Percentiles rank a stretch among this genome's conserved stretches.
Evolutionary conservation across 805 yeast genomes (phyloP).

Genomic region (Brettanomyces nanus): DNA sequence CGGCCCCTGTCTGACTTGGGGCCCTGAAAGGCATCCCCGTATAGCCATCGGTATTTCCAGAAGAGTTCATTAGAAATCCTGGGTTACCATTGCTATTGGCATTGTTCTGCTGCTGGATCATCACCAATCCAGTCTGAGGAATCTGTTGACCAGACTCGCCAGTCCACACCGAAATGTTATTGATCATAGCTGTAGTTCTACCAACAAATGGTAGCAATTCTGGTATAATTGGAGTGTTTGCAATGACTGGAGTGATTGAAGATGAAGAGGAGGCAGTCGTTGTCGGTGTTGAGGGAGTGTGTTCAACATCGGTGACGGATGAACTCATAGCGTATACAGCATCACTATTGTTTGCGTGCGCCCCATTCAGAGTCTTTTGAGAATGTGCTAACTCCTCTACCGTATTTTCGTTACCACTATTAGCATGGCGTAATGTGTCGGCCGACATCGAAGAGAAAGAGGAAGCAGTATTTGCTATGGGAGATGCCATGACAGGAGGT

Average conservation of each 20-base stretch:
- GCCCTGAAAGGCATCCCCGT: not conserved
- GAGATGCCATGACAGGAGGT: not conserved
- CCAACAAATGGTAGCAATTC: slow-evolving; percentile 31
- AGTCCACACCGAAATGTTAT: slow-evolving; percentile 54
- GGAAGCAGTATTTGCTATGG: not conserved
- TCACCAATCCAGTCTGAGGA: slow-evolving; percentile 28
- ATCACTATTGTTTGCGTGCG: not conserved
- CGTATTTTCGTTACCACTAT: not conserved
- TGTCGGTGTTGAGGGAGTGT: slow-evolving; percentile 6
- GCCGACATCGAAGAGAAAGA: no score
- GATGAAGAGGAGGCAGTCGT: slow-evolving; percentile 9
- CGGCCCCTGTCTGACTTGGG: not conserved
- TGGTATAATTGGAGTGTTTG: slow-evolving; percentile 12
- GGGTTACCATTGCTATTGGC: not conserved
- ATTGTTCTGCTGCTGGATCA: slow-evolving; percentile 15
- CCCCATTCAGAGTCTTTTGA: not conserved
- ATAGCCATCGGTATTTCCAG: not conserved
- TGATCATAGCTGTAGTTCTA: slow-evolving; percentile 52
- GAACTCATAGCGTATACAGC: not conserved
- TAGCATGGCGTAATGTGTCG: no score
- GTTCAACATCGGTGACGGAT: not conserved
- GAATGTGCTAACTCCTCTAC: not conserved
- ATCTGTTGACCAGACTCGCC: slow-evolving; percentile 37
- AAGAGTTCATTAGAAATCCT: not conserved
- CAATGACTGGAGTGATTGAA: slow-evolving; percentile 2